Evolutionary conservation across 306 rosid species (phyloP).

Genomic region (Vigna angularis): DNA sequence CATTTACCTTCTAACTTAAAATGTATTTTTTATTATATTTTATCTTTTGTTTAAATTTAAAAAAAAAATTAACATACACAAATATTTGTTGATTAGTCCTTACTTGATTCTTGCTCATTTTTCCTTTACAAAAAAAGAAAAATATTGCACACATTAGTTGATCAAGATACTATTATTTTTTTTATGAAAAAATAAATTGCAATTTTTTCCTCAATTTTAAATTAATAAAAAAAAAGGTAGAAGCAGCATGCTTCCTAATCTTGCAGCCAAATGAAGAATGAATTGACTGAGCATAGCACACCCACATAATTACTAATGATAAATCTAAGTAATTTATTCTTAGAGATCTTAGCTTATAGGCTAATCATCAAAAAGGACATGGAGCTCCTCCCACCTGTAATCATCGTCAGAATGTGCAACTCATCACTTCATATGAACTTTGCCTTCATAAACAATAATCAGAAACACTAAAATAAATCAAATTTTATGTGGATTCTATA

Average conservation of each 20-base stretch:
- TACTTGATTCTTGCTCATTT: neutral
- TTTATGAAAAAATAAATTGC: neutral
- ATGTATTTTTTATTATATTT: neutral
- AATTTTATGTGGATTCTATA: constrained; percentile 38
- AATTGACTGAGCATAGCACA: constrained; percentile 48
- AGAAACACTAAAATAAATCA: constrained; percentile 32
- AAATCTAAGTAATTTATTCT: constrained; percentile 48
- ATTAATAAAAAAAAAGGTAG: neutral
- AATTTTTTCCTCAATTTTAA: constrained; percentile 18
- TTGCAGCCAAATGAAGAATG: constrained; percentile 53
- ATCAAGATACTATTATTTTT: too few species aligned
- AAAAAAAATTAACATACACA: neutral
- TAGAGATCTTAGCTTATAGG: constrained; percentile 45
- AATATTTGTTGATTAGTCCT: neutral
- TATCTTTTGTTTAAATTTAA: neutral
- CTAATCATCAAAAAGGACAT: constrained; percentile 55
- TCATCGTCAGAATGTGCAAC: constrained; percentile 59
- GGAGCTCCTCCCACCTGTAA: constrained; percentile 59
- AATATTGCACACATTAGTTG: too few species aligned
- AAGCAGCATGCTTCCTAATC: constrained; percentile 44
- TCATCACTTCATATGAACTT: constrained; percentile 38
- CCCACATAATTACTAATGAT: constrained; percentile 54
- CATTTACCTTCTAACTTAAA: neutral
- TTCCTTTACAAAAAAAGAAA: too few species aligned
- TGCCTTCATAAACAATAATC: constrained; percentile 38